Evolutionary conservation across 1,284 basidiomycete genomes (phyloP), one percentile per base, ranked within the genome.

Genomic region (Ustilago tritici): DNA sequence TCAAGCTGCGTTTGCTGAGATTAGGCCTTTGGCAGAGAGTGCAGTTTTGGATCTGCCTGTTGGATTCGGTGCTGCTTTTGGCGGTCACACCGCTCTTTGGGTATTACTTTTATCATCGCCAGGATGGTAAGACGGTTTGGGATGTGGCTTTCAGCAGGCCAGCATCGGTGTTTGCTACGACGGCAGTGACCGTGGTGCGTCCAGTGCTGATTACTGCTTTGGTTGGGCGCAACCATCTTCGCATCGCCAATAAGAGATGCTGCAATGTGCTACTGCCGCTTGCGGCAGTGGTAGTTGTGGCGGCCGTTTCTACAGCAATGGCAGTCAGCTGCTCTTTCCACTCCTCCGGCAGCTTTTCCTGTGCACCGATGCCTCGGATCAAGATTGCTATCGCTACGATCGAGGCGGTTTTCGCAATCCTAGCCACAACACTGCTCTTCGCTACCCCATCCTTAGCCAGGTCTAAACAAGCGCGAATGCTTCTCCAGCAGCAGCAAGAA

Each of bases 51-150:
- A 14, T 62, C 1, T 62, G 41, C 28, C 7, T 62, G 3, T 41
- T 66, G 17, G 69, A 71, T n/a, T 36, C 53, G 6, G 7, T 31
- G 2, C 36, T 72, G 8, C 41, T 67, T 9, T 14, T 67, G 11
- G 57, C 56, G 5, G 34, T 56, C 6, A 19, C 56, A 7, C 69
- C 69, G 6, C 40, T 71, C 19, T 61, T 65, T 31, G 43, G 54
- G 9, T 19, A 41, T 28, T 28, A 65, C 35, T 54, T 52, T 7
- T n/a, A 36, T 6, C 35, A 7, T 3, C 3, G 15, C 2, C 4
- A 17, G 14, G 15, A 23, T 9, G 2, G 14, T 0, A n/a, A 34
- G 0, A 31, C 60, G 38, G 63, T 72, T 32, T 61, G 64, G 60
- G 28, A 66, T 17, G 38, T 55, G 2, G 60, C 64, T 0, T 56